Evolutionary conservation across 192 early-diverging fungal genomes (phyloP), one percentile per base, ranked within the genome.

Genomic region (Radiomyces spectabilis): DNA sequence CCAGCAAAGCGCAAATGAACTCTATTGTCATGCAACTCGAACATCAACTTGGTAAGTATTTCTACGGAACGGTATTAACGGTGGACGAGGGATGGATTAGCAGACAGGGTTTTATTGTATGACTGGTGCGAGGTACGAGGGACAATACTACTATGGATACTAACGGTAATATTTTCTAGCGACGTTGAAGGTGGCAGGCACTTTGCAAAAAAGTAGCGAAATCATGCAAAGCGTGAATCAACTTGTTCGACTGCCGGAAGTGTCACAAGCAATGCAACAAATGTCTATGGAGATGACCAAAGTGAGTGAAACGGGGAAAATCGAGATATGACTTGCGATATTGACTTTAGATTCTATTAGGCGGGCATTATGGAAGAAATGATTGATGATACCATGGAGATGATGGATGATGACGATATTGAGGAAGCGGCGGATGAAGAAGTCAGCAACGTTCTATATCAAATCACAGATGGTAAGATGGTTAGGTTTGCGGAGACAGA

Each of bases 201-300:
- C 78, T 0, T 59, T 98, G 48, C 80, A 94, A 57, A 91, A 93
- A 73, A 87, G 83, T 43, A 87, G 88, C 3, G 83, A 90, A 55
- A 79, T 96, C 18, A 97, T 98, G 96, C 82, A 86, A 38, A 58
- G 85, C 29, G 91, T 98, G 30, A 97, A 98, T 68, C 75, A 74
- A 55, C 68, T 98, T 13, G 78, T 94, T 58, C 83, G 84, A 55
- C 63, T 98, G 33, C 94, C 93, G 25, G 83, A 93, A 71, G 81
- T 98, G 32, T 80, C 85, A 41, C 56, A 76, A 22, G 76, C 81
- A 12, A 88, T 98, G 83, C 85, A 87, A 61, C 91, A 97, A 74
- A 85, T 98, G 86, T 83, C 86, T 8, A 84, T 72, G 76, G 96
- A 98, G 68, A 95, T 98, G 96, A 94, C 89, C 72, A 95, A 88